Percentiles rank a stretch among this genome's conserved stretches.
Evolutionary conservation across 495 filamentous ascomycete species (phyloP).

Genomic region (Talaromyces wortmannii): DNA sequence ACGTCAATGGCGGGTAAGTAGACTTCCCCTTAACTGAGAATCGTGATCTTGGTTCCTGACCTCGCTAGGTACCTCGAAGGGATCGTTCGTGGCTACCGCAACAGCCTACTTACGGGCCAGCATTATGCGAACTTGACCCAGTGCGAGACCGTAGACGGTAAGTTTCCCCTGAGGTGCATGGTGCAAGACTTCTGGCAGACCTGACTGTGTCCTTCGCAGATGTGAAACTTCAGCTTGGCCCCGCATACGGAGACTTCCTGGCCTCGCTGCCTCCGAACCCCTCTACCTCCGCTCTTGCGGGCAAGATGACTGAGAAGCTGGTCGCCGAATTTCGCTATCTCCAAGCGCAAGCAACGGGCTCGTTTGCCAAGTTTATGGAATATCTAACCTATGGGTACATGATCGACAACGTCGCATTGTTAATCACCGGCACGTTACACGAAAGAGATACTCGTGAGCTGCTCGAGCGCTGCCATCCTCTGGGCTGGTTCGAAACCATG

Average conservation of each 20-base stretch:
- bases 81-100: constrained; percentile 93
- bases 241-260: constrained; percentile 96
- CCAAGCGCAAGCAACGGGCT: constrained; percentile 83
- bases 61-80: constrained; percentile 80
- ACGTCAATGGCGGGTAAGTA: constrained; percentile 84
- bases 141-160: constrained; percentile 98
- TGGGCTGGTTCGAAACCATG: constrained; percentile 99
- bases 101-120: constrained; percentile 79
- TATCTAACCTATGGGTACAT: constrained; percentile 99
- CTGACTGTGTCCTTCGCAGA: constrained; percentile 42
- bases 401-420: constrained; percentile 98
- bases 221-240: constrained; percentile 93
- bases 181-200: neutral
- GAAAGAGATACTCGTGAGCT: constrained; percentile 96
- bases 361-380: constrained; percentile 88
- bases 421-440: constrained; percentile 97
- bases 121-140: constrained; percentile 96
- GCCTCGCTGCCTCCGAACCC: constrained; percentile 90
- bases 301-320: constrained; percentile 95
- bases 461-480: constrained; percentile 89
- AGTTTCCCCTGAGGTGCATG: constrained; percentile 10
- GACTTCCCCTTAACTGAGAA: neutral
- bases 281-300: constrained; percentile 88
- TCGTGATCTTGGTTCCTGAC: constrained; percentile 10
- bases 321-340: constrained; percentile 96